Base-by-base conservation (phyloP, 441 rosid species). In the Aquilaria agallochum region DNA sequence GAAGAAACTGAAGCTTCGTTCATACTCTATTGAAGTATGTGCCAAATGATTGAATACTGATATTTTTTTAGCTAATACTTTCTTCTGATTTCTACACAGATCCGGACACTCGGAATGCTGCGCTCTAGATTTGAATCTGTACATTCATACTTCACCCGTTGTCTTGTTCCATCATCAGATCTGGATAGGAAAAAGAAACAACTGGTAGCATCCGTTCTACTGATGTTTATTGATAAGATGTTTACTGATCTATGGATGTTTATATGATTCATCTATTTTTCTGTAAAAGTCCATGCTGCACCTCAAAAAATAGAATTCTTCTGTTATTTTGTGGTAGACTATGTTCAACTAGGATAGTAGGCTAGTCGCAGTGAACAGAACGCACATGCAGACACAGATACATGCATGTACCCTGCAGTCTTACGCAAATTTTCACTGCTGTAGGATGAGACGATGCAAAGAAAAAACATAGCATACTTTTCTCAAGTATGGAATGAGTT, bases 91-190 rank as follows among this genome's bases (percentile, higher is more conserved):
- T 34, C 45, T 72, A 53, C 69, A 60, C 63, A 95, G 99, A 95
- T 95, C 76, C 86, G 98, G 48, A 95, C 97, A 15, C 88, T 95
- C 60, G 96, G 97, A 72, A 92, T 92, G 99, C 68, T 95, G 71
- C 88, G 90, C 69, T 92, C 98, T 61, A 87, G 98, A 76, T 92
- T 92, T 83, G 72, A 80, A 32, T 60, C 78, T 53, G 76, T 95
- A 69, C 96, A 95, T 64, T 53, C 63, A 58, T 87, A 86, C 59
- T 88, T 92, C 72, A 78, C 85, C 69, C 20, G 63, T 40, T 71
- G 40, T 72, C 94, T 92, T 71, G 78, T 88, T 72, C 86, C 98
- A 71, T 69, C 70, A 61, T 58, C 81, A 32, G 66, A 51, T 20
- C 70, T 47, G 31, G 73, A 71, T 34, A 56, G 67, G 58, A 71